Evolutionary conservation across 2,329 filamentous ascomycete genomes (phyloP).

Genomic region (Metarhizium humberi): DNA sequence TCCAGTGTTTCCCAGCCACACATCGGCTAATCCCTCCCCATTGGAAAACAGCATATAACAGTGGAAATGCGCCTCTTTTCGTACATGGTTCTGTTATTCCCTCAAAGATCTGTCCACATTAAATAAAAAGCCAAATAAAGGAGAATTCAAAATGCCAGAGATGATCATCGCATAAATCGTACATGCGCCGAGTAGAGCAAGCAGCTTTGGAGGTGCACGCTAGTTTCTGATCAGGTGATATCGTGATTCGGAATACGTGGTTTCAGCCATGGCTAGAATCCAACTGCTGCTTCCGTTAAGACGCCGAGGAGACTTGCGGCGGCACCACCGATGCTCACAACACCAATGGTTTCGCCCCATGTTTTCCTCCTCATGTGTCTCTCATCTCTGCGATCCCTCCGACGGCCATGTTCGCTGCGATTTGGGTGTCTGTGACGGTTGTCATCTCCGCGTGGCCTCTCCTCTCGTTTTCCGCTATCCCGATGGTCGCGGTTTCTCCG

Average conservation of each 20-base stretch:
- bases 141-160: background rate
- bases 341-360: slow-evolving; percentile 45
- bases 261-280: slow-evolving; percentile 9
- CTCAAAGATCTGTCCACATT: background rate
- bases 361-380: slow-evolving; percentile 32
- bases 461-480: slow-evolving; percentile 13
- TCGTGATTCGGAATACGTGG: background rate
- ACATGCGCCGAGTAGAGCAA: background rate
- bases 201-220: background rate
- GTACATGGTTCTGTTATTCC: background rate
- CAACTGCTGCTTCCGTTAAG: slow-evolving; percentile 44
- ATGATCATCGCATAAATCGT: background rate
- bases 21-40: background rate
- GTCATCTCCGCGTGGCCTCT: slow-evolving; percentile 11
- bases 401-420: slow-evolving; percentile 28
- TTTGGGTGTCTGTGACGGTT: slow-evolving; percentile 26
- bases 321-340: slow-evolving; percentile 51
- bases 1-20: background rate
- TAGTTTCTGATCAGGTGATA: background rate
- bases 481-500: slow-evolving; percentile 17
- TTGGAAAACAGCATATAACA: background rate
- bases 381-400: slow-evolving; percentile 27
- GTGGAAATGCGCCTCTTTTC: background rate
- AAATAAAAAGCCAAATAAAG: background rate
- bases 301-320: slow-evolving; percentile 50